A percentile compares a stretch with the other conserved stretches of the same genome.
phyloP scores from a whole-genome alignment of 2,329 filamentous ascomycete genomes.

The Fusarium anguioides region DNA sequence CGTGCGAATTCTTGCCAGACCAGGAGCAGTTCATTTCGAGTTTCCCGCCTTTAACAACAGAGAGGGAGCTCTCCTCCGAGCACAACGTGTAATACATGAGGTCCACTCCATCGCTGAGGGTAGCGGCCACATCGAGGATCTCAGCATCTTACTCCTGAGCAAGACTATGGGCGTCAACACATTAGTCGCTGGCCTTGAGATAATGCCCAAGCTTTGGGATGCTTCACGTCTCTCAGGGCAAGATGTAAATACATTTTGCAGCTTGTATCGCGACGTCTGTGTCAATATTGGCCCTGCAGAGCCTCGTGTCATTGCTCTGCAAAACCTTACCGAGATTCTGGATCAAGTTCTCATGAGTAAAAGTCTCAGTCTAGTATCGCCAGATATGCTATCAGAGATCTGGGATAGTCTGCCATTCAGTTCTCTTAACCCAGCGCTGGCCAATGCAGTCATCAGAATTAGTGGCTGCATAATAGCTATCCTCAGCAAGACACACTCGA shows the following conservation, averaged over 20 bases:
- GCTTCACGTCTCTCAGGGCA: slow-evolving; percentile 38
- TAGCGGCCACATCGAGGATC: slow-evolving; percentile 33
- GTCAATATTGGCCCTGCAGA: slow-evolving; percentile 54
- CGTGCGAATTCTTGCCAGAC: slow-evolving; percentile 49
- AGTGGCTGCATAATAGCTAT: slow-evolving; percentile 59
- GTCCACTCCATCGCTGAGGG: slow-evolving; percentile 50
- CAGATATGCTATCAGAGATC: slow-evolving; percentile 50
- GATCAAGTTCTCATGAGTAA: slow-evolving; percentile 52
- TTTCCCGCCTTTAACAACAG: slow-evolving; percentile 25
- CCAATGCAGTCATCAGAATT: slow-evolving; percentile 60
- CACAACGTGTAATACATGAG: slow-evolving; percentile 52
- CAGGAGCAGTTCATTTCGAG: slow-evolving; percentile 35
- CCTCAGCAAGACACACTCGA: slow-evolving; percentile 39
- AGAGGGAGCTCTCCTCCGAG: slow-evolving; percentile 54
- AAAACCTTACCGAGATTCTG: slow-evolving; percentile 59
- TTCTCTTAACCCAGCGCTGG: slow-evolving; percentile 60
- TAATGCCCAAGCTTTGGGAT: slow-evolving; percentile 49
- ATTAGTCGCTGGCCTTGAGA: slow-evolving; percentile 52
- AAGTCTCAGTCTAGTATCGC: slow-evolving; percentile 47
- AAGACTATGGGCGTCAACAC: slow-evolving; percentile 49
- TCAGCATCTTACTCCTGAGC: slow-evolving; percentile 46
- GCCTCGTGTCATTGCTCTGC: slow-evolving; percentile 59
- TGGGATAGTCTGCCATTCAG: slow-evolving; percentile 55
- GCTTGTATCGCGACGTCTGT: slow-evolving; percentile 58
- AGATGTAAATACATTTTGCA: slow-evolving; percentile 50